Percentiles rank a stretch among this genome's conserved stretches.
These are phyloP conservation scores for Globisporangium canariense DNA, from an alignment of 352 stramenopile species.

Conservation along the genomic window DNA sequence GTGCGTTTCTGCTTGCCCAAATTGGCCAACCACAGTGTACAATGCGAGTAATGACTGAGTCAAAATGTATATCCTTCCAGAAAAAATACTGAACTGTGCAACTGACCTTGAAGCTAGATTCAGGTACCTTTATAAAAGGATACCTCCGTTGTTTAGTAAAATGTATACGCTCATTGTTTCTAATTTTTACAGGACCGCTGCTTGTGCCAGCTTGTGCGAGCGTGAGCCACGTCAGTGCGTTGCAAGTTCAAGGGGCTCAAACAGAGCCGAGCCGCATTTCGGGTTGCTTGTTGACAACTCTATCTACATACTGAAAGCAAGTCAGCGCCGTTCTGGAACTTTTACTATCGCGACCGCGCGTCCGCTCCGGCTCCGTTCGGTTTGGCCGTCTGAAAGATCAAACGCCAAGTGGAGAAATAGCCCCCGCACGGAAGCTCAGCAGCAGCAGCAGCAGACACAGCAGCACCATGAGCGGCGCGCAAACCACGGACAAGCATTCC, in stretches of 20 bases:
- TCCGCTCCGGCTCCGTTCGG: slow-evolving; percentile 5
- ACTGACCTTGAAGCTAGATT: background rate
- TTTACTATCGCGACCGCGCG: background rate
- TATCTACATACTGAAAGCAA: slow-evolving; percentile 6
- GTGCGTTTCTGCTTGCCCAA: background rate
- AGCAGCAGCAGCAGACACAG: background rate
- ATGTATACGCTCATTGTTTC: background rate
- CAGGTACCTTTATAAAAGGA: background rate
- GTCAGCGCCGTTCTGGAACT: slow-evolving; percentile 14
- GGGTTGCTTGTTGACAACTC: slow-evolving; percentile 27
- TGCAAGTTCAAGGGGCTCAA: slow-evolving; percentile 27
- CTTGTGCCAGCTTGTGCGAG: slow-evolving; percentile 6
- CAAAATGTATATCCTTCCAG: background rate
- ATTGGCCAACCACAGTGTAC: background rate
- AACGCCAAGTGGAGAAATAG: slow-evolving; percentile 16
- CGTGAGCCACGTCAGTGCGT: slow-evolving; percentile 40
- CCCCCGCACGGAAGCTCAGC: slow-evolving; percentile 1
- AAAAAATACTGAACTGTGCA: background rate
- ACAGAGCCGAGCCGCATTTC: background rate
- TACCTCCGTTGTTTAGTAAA: background rate
- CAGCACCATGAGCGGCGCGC: slow-evolving; percentile 14
- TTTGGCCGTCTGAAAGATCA: slow-evolving; percentile 4
- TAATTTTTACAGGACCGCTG: background rate
- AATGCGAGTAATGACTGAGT: background rate
- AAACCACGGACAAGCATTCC: slow-evolving; percentile 4